A percentile compares a stretch with the other conserved stretches of the same genome.
phyloP scores from a whole-genome alignment of 2,329 filamentous ascomycete species.

The Aureobasidium melanogenum region DNA sequence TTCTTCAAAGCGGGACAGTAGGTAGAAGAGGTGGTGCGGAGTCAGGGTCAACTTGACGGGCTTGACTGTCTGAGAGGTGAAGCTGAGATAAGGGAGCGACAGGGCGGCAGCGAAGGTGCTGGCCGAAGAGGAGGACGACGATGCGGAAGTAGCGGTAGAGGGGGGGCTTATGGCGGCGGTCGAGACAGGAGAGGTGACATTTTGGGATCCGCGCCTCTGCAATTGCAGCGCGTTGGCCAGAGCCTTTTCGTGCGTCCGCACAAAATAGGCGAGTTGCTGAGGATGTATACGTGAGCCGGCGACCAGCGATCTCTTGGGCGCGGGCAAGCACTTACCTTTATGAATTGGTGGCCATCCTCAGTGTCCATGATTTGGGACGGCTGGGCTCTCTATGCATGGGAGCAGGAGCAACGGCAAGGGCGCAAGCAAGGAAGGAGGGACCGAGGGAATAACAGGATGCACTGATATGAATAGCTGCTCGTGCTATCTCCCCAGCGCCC shows the following conservation, averaged over 20 bases:
- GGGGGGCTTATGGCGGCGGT: conserved; percentile 45
- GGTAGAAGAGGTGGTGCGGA: conserved; percentile 92
- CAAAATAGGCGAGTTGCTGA: conserved; percentile 90
- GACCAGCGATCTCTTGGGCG: background rate
- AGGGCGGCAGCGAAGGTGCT: conserved; percentile 72
- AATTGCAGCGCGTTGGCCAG: conserved; percentile 91
- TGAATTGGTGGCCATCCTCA: conserved; percentile 82
- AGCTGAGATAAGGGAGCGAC: conserved; percentile 75
- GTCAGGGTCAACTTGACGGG: conserved; percentile 87
- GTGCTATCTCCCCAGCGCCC: background rate
- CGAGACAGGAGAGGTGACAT: conserved; percentile 43
- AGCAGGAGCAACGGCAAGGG: conserved; percentile 6
- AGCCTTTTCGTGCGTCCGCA: conserved; percentile 94
- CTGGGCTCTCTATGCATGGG: conserved; percentile 9
- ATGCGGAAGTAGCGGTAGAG: conserved; percentile 49
- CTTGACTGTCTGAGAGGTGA: conserved; percentile 77
- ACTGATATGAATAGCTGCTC: background rate
- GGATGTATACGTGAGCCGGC: conserved; percentile 9
- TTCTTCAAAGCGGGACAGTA: conserved; percentile 91
- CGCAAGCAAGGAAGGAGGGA: conserved; percentile 1
- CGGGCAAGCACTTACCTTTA: conserved; percentile 54
- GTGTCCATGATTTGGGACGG: conserved; percentile 55
- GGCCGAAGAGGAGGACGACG: conserved; percentile 64
- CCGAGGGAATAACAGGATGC: background rate
- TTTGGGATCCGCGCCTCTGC: conserved; percentile 52